These are phyloP conservation scores for Wallacemonas sp. DNA, from an alignment of 208 protist genomes.

Conservation along the genomic window DNA sequence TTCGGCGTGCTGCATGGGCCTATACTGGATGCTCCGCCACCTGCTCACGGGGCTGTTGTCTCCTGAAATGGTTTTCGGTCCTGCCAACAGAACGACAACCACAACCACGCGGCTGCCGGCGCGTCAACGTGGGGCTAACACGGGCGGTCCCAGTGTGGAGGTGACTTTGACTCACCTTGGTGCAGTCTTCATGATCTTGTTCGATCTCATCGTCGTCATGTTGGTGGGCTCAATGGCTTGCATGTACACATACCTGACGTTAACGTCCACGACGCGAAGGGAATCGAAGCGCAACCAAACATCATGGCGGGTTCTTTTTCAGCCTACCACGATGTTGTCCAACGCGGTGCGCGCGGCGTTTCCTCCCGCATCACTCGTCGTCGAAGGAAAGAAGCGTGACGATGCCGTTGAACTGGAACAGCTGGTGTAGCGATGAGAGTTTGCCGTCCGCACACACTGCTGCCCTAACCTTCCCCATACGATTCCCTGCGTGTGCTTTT, in stretches of 20 bases:
- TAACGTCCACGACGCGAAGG: constrained; percentile 51
- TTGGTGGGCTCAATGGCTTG: constrained; percentile 27
- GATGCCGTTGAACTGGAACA: background rate
- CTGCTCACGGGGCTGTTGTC: constrained; percentile 15
- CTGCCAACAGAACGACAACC: background rate
- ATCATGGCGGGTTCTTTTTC: constrained; percentile 26
- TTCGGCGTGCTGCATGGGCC: constrained; percentile 27
- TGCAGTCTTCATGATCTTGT: constrained; percentile 18
- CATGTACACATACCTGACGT: constrained; percentile 38
- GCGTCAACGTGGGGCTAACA: background rate
- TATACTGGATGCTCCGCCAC: constrained; percentile 38
- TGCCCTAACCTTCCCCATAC: background rate
- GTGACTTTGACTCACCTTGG: constrained; percentile 7
- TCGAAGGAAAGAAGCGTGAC: background rate
- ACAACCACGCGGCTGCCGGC: background rate
- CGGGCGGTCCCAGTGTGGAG: background rate
- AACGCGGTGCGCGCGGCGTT: constrained; percentile 12
- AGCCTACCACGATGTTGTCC: constrained; percentile 20
- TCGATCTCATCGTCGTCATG: constrained; percentile 22
- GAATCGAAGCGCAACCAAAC: constrained; percentile 44
- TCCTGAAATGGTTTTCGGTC: background rate
- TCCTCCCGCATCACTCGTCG: constrained; percentile 13
- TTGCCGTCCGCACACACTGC: background rate
- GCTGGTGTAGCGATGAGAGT: background rate
- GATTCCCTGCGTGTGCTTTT: background rate